Percentiles rank a stretch among this genome's conserved stretches.
phyloP scores from a whole-genome alignment of 2,329 filamentous ascomycete genomes.

The Aspergillus spinulosporus region DNA sequence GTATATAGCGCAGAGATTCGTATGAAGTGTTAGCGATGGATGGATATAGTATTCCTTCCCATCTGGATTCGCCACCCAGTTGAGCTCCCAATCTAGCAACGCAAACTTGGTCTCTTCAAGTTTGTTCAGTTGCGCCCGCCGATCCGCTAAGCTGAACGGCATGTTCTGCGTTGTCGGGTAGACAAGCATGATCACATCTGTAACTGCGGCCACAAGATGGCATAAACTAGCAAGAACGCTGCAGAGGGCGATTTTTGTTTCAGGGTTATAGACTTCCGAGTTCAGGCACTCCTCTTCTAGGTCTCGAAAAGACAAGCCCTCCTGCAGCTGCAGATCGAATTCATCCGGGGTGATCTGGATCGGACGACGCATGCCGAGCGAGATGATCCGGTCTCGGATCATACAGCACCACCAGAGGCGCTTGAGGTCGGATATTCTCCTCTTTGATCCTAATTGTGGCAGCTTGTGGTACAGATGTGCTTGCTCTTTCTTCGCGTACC shows the following conservation, averaged over 20 bases:
- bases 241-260: constrained; percentile 14
- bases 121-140: constrained; percentile 1
- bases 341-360: constrained; percentile 18
- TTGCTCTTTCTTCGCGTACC: constrained; percentile 11
- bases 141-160: constrained; percentile 6
- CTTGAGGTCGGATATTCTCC: constrained; percentile 11
- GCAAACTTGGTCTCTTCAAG: constrained; percentile 16
- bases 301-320: constrained; percentile 14
- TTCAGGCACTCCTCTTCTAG: constrained; percentile 13
- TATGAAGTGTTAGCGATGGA: constrained; percentile 16
- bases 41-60: constrained; percentile 18
- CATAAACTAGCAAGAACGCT: constrained; percentile 16
- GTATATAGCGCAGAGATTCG: constrained; percentile 16
- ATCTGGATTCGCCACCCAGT: constrained; percentile 16
- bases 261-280: constrained; percentile 17
- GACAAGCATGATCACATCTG: constrained; percentile 13
- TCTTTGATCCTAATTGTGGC: not conserved
- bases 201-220: constrained; percentile 16
- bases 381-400: constrained; percentile 20
- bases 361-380: constrained; percentile 18
- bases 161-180: constrained; percentile 13
- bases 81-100: constrained; percentile 17
- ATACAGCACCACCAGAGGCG: constrained; percentile 20
- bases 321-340: constrained; percentile 11
- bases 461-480: constrained; percentile 11